Percentiles rank a stretch among this genome's conserved stretches.
These are phyloP conservation scores for Sclerotiophoma versabilis DNA, from an alignment of 2,329 filamentous ascomycete genomes.

Conservation along the genomic window DNA sequence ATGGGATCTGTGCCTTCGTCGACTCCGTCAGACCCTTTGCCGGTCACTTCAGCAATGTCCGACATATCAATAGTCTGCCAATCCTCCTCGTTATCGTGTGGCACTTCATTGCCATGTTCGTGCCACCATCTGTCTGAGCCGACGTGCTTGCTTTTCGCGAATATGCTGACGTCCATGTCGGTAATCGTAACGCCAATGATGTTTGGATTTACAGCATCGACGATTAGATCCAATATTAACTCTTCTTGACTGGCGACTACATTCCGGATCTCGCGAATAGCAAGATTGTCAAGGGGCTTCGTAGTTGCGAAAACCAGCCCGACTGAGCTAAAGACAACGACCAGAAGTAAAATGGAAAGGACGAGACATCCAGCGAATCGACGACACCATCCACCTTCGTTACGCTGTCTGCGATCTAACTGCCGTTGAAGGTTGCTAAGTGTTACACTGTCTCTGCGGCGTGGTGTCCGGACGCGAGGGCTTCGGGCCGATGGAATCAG, in stretches of 20 bases:
- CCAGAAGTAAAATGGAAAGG: slow-evolving; percentile 78
- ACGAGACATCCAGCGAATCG: slow-evolving; percentile 87
- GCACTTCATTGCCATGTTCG: slow-evolving; percentile 40
- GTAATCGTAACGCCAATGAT: slow-evolving; percentile 86
- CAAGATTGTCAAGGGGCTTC: slow-evolving; percentile 80
- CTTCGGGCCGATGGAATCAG: slow-evolving; percentile 72
- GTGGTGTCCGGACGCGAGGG: slow-evolving; percentile 58
- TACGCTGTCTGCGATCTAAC: slow-evolving; percentile 71
- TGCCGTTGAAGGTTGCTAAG: slow-evolving; percentile 60
- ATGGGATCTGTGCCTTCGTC: slow-evolving; percentile 69
- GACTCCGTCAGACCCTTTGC: slow-evolving; percentile 27
- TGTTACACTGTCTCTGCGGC: slow-evolving; percentile 62
- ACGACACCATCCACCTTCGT: slow-evolving; percentile 64
- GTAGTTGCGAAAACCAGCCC: slow-evolving; percentile 92
- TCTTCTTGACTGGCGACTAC: slow-evolving; percentile 94
- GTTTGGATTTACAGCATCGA: slow-evolving; percentile 91
- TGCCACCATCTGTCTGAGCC: slow-evolving; percentile 62
- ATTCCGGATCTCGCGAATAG: slow-evolving; percentile 81
- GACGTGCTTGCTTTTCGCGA: slow-evolving; percentile 91
- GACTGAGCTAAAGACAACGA: slow-evolving; percentile 84
- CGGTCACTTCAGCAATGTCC: neutral
- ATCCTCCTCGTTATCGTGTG: slow-evolving; percentile 33
- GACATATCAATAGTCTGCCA: slow-evolving; percentile 33
- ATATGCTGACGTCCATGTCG: slow-evolving; percentile 88
- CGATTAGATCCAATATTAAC: slow-evolving; percentile 89